Percentiles rank a stretch among this genome's conserved stretches.
phyloP scores from a whole-genome alignment of 305 asterid species.

The Fraxinus sp. region DNA sequence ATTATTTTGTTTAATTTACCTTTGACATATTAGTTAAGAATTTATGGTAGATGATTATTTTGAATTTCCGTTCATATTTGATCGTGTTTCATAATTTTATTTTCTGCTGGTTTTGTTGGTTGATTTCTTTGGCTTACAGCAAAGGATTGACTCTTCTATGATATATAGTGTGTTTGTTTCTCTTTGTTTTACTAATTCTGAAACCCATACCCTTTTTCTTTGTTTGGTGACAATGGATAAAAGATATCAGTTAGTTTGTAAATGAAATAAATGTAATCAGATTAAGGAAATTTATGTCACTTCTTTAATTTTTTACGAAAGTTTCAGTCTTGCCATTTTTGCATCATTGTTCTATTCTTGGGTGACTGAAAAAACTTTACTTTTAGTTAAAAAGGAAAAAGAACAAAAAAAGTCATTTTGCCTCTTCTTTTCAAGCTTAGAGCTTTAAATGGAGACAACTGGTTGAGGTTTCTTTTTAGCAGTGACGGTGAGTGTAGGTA shows the following conservation, averaged over 20 bases:
- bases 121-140: background rate
- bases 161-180: background rate
- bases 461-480: background rate
- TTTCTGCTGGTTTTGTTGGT: background rate
- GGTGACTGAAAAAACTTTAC: background rate
- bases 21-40: background rate
- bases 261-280: slow-evolving; percentile 17
- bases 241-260: slow-evolving; percentile 16
- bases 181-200: slow-evolving; percentile 15
- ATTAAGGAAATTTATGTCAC: background rate
- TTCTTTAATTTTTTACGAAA: background rate
- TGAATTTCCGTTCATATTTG: slow-evolving; percentile 12
- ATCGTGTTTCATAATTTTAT: background rate
- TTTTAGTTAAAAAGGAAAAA: background rate
- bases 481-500: background rate
- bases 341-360: background rate
- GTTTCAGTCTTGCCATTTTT: background rate
- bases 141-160: background rate
- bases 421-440: background rate
- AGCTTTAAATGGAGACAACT: background rate
- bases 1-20: slow-evolving; percentile 23
- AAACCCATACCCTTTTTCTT: slow-evolving; percentile 7
- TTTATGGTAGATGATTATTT: slow-evolving; percentile 17
- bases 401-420: background rate
- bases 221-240: slow-evolving; percentile 9